These are phyloP conservation scores for Teratosphaeria nubilosa DNA, from an alignment of 2,329 filamentous ascomycete genomes.

Conservation along the genomic window DNA sequence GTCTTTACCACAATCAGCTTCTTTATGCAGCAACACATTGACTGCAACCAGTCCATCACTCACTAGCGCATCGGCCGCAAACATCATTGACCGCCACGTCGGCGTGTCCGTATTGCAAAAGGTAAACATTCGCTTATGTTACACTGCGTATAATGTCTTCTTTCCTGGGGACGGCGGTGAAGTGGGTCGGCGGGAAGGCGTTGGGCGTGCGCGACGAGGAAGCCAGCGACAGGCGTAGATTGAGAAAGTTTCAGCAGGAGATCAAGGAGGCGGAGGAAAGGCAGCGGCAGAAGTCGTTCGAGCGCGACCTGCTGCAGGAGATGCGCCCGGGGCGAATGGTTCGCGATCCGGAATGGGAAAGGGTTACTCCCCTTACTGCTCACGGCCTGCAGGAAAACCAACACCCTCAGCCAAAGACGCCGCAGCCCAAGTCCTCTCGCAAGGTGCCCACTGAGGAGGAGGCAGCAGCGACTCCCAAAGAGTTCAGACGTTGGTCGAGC, in stretches of 20 bases:
- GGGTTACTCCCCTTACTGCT: not conserved
- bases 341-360: not conserved
- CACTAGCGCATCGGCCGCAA: not conserved
- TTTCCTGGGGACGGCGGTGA: not conserved
- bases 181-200: not conserved
- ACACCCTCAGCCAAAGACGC: not conserved
- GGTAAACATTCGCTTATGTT: not conserved
- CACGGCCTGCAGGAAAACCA: not conserved
- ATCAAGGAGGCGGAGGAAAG: not conserved
- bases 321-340: not conserved
- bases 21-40: not conserved
- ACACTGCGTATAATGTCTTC: not conserved
- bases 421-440: not conserved
- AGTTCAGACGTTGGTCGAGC: not conserved
- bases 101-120: not conserved
- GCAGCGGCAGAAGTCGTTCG: not conserved
- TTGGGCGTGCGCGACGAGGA: not conserved
- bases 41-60: not conserved
- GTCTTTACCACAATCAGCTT: not conserved
- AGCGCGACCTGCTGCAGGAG: not conserved
- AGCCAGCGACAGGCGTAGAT: not conserved
- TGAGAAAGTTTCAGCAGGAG: not conserved
- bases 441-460: not conserved
- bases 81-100: not conserved
- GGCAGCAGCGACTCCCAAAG: not conserved